Percentiles rank a stretch among this genome's conserved stretches.
phyloP scores from a whole-genome alignment of 208 protist species.

The Trypanosoma boissoni region DNA sequence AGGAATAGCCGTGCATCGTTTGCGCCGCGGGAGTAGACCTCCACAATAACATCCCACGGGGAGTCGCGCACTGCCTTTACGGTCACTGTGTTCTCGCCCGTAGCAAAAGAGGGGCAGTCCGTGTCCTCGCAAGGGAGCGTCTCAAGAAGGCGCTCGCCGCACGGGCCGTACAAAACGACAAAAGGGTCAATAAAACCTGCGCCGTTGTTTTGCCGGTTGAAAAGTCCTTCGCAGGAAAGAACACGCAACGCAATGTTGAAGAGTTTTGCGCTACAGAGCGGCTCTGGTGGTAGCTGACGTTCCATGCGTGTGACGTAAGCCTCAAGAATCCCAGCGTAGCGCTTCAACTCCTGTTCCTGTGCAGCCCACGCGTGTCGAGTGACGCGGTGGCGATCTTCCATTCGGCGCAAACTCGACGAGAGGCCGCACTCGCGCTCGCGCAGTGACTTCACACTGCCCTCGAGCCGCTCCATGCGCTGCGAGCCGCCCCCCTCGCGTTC shows the following conservation, averaged over 20 bases:
- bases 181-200: conserved; percentile 27
- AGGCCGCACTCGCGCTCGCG: too few relatives aligned
- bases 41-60: conserved; percentile 26
- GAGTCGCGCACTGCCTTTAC: conserved; percentile 19
- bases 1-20: conserved; percentile 25
- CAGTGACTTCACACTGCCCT: too few relatives aligned
- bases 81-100: conserved; percentile 14
- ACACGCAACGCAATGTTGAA: conserved; percentile 21
- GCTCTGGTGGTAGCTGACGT: conserved; percentile 8
- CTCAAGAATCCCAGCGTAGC: conserved; percentile 19
- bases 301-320: conserved; percentile 19
- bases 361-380: conserved; percentile 4
- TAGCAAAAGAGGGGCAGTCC: conserved; percentile 21
- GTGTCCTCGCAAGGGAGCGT: conserved; percentile 30
- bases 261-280: conserved; percentile 2
- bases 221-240: conserved; percentile 14
- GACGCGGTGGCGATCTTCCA: too few relatives aligned
- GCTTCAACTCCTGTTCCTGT: conserved; percentile 19
- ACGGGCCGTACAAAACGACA: conserved; percentile 26
- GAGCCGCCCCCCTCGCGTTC: not conserved
- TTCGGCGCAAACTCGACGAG: too few relatives aligned
- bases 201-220: conserved; percentile 24
- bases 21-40: conserved; percentile 24
- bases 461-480: too few relatives aligned
- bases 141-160: conserved; percentile 21